phyloP scores from a whole-genome alignment of 768 basidiomycete species.

The Scleroderma bovista region DNA sequence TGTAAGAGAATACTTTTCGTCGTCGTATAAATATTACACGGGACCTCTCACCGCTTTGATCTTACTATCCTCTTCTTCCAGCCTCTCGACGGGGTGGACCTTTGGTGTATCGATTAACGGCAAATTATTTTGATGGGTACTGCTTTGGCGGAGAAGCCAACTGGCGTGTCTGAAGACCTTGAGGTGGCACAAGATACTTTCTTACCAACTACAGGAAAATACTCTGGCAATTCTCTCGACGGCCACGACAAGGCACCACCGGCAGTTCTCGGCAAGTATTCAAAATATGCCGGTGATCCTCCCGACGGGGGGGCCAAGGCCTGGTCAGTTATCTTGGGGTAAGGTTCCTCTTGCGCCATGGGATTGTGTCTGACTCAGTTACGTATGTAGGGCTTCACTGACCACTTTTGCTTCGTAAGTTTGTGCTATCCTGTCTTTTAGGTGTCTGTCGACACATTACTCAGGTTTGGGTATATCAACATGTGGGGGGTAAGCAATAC shows the following conservation, averaged over 20 bases:
- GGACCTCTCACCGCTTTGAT: too few species aligned
- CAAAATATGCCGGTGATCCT: slow-evolving; percentile 15
- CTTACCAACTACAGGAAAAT: too few species aligned
- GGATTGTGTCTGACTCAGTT: slow-evolving; percentile 1
- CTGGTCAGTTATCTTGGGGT: slow-evolving; percentile 27
- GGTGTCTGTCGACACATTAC: not conserved
- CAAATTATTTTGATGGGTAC: too few species aligned
- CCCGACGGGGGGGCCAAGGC: slow-evolving; percentile 28
- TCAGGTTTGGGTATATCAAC: slow-evolving; percentile 64
- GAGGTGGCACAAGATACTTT: too few species aligned
- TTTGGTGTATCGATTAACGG: too few species aligned
- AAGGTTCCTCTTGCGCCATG: not conserved
- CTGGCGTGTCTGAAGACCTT: too few species aligned
- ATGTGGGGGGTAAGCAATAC: slow-evolving; percentile 56
- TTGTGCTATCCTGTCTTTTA: not conserved
- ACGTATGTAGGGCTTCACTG: slow-evolving; percentile 10
- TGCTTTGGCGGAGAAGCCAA: too few species aligned
- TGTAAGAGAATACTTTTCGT: too few species aligned
- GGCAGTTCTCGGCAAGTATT: slow-evolving; percentile 8
- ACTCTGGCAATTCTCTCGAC: too few species aligned
- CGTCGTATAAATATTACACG: too few species aligned
- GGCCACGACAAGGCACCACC: not conserved
- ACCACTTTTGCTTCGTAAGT: slow-evolving; percentile 39
- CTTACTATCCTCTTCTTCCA: too few species aligned
- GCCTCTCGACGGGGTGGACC: too few species aligned